Evolutionary conservation across 2,329 filamentous ascomycete genomes (phyloP).

Genomic region (Sclerotinia spermophila): DNA sequence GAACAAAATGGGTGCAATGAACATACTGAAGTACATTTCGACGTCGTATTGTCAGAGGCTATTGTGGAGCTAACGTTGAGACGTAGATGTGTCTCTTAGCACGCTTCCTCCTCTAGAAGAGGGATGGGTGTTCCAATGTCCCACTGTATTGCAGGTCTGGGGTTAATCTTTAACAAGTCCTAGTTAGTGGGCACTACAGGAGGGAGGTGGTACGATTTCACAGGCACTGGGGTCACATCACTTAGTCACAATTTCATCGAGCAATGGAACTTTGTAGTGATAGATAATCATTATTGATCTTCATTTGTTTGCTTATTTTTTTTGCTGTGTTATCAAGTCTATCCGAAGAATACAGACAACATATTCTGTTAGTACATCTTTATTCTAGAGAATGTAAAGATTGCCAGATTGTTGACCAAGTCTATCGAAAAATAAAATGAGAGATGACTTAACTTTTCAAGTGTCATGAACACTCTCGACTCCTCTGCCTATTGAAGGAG

Average conservation of each 20-base stretch:
- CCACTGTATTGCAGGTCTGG: background rate
- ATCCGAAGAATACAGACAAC: background rate
- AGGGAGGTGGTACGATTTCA: background rate
- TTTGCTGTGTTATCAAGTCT: background rate
- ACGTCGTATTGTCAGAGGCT: no score
- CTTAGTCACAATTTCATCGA: background rate
- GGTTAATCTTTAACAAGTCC: background rate
- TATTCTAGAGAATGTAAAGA: background rate
- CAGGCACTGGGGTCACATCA: background rate
- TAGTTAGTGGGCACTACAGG: background rate
- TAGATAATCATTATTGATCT: background rate
- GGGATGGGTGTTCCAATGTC: background rate
- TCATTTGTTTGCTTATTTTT: background rate
- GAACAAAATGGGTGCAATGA: background rate
- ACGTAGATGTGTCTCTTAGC: background rate
- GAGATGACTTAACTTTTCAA: slow-evolving; percentile 8
- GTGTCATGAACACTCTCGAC: background rate
- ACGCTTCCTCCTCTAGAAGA: background rate
- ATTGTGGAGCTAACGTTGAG: background rate
- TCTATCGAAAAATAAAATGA: background rate
- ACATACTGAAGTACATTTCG: no score
- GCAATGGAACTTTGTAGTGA: background rate
- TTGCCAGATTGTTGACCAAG: background rate
- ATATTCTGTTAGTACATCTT: background rate
- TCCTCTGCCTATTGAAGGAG: background rate